These are phyloP conservation scores for Melocanna baccifera DNA, from an alignment of 176 grass and related monocot species.

Conservation along the genomic window DNA sequence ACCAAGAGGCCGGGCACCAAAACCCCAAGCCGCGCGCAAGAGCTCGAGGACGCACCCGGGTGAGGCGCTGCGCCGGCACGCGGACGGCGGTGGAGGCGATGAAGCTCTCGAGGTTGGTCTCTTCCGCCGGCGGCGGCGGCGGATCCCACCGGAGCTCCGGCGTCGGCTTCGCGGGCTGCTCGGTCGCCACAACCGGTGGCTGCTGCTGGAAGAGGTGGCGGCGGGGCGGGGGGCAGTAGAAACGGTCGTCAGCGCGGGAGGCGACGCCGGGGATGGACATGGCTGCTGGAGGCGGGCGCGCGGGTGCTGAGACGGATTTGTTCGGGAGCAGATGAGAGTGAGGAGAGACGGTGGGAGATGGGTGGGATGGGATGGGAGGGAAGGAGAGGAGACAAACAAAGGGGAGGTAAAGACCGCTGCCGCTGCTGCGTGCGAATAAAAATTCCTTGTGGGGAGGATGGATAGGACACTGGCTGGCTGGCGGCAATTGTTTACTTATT, in stretches of 20 bases:
- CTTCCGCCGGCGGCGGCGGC: not conserved
- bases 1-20: no score
- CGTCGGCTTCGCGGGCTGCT: conserved; percentile 21
- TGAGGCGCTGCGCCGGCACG: conserved; percentile 46
- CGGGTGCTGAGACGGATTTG: not conserved
- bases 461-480: conserved; percentile 25
- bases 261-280: conserved; percentile 45
- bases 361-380: not conserved
- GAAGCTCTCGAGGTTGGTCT: conserved; percentile 63
- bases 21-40: not conserved
- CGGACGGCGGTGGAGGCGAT: conserved; percentile 55
- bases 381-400: not conserved
- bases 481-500: conserved; percentile 20
- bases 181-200: not conserved
- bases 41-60: conserved; percentile 31
- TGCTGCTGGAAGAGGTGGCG: conserved; percentile 40
- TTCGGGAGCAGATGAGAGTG: not conserved
- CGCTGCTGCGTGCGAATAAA: not conserved
- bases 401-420: not conserved
- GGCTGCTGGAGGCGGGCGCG: not conserved
- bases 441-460: not conserved
- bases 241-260: conserved; percentile 42
- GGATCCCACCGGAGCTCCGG: conserved; percentile 24
- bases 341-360: not conserved
- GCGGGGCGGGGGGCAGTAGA: conserved; percentile 63